These are phyloP conservation scores for Solanum piurae DNA, from an alignment of 257 asterid genomes.

Conservation along the genomic window DNA sequence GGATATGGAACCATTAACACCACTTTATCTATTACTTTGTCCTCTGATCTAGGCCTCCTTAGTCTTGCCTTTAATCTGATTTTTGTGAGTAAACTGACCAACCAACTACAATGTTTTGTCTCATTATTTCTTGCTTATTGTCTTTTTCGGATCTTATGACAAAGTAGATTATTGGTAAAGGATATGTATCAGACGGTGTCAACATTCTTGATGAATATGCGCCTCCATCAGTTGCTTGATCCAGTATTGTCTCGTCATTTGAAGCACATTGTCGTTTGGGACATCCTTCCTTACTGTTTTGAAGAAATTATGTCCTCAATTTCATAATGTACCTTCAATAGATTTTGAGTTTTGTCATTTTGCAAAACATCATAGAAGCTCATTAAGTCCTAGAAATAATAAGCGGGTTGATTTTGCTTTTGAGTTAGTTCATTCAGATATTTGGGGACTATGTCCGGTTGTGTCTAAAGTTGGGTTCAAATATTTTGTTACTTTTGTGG, in stretches of 20 bases:
- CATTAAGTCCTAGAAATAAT: not conserved
- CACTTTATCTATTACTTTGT: not conserved
- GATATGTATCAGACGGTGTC: not conserved
- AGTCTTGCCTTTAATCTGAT: not conserved
- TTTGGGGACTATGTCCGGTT: not conserved
- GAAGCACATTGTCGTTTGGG: not conserved
- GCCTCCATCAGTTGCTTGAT: not conserved
- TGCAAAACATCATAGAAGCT: not conserved
- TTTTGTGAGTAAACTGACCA: not conserved
- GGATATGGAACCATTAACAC: not conserved
- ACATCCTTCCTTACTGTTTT: not conserved
- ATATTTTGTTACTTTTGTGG: no score
- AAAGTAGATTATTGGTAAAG: not conserved
- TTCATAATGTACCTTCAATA: not conserved
- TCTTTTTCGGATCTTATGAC: not conserved
- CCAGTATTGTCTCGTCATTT: not conserved
- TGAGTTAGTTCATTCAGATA: not conserved
- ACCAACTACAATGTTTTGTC: not conserved
- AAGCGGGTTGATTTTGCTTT: not conserved
- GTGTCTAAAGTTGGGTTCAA: not conserved
- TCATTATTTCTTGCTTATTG: not conserved
- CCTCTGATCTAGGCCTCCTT: not conserved
- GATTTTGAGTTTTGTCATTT: no score
- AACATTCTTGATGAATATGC: not conserved
- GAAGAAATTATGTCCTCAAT: not conserved